Evolutionary conservation across 192 early-diverging fungal genomes (phyloP), one percentile per base, ranked within the genome.

Genomic region (Coemansia brasiliensis): DNA sequence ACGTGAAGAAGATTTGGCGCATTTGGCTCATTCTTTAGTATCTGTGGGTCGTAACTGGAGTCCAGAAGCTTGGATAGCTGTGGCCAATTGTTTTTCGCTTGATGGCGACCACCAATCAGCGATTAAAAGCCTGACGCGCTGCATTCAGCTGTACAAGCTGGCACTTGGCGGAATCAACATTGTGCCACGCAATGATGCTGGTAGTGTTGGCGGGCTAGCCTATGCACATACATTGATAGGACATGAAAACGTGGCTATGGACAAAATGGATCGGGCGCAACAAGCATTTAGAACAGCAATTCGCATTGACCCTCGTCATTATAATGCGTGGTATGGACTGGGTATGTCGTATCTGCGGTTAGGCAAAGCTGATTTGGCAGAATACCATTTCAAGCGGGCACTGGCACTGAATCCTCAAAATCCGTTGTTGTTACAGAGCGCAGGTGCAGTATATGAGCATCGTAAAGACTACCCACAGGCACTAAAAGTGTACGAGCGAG

Each of bases 161-260:
- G 24, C 65, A 21, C 65, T 40, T 17, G 63, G 73, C 48, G 68
- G 63, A 4, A 62, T 42, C 0, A 39, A 54, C 13, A 48, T 61
- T 37, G 53, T 57, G 18, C 72, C 74, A 7, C 60, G 77, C 5
- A 61, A 38, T 41, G 65, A 71, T 48, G 70, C 72, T 12, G 71
- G 72, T 18, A 59, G 67, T 9, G 40, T 59, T 1, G 32, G 52
- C 10, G 63, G 77, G 2, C 61, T 80, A 52, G 82, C 83, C 7
- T 95, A 94, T 60, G 92, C 90, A 16, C 84, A 97, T 46, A 92
- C 93, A 10, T 80, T 97, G 38, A 72, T 82, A 8, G 94, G 93
- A 0, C 91, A 93, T 54, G 94, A 95, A 59, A 90, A 83, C 67
- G 74, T 87, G 38, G 80, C 83, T 4, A 77, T 81, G 18, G 91